These are phyloP conservation scores for Amborella trichopoda DNA, from an alignment of 164 flowering plant species.

Conservation along the genomic window DNA sequence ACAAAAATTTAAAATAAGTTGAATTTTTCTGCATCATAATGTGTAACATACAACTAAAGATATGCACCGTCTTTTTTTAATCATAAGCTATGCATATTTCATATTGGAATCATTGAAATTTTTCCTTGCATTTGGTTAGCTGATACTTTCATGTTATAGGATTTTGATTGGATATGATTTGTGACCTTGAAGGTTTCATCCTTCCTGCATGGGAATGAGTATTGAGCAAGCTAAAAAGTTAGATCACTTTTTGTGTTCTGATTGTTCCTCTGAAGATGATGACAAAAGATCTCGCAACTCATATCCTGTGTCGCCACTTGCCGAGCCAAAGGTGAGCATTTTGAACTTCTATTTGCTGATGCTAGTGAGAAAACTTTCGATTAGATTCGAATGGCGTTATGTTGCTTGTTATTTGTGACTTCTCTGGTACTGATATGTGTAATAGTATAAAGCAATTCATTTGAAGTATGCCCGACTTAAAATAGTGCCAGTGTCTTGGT, in stretches of 20 bases:
- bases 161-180: no score
- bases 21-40: no score
- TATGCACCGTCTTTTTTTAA: no score
- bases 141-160: no score
- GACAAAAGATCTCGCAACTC: slow-evolving; percentile 29
- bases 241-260: slow-evolving; percentile 54
- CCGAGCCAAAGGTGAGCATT: slow-evolving; percentile 36
- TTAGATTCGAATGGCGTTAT: neutral
- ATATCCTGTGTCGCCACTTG: slow-evolving; percentile 28
- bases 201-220: slow-evolving; percentile 62
- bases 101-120: no score
- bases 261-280: slow-evolving; percentile 47
- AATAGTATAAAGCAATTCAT: neutral
- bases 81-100: no score
- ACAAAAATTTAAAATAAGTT: no score
- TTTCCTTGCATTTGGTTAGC: no score
- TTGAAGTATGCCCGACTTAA: neutral
- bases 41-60: no score
- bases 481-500: neutral
- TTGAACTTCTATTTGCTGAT: neutral
- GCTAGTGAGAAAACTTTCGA: neutral
- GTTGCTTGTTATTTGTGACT: neutral
- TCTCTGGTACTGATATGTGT: neutral
- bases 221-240: slow-evolving; percentile 52
- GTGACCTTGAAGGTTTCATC: slow-evolving; percentile 53